These are phyloP conservation scores for Serendipita sp. DNA, from an alignment of 768 basidiomycete genomes.

Conservation along the genomic window DNA sequence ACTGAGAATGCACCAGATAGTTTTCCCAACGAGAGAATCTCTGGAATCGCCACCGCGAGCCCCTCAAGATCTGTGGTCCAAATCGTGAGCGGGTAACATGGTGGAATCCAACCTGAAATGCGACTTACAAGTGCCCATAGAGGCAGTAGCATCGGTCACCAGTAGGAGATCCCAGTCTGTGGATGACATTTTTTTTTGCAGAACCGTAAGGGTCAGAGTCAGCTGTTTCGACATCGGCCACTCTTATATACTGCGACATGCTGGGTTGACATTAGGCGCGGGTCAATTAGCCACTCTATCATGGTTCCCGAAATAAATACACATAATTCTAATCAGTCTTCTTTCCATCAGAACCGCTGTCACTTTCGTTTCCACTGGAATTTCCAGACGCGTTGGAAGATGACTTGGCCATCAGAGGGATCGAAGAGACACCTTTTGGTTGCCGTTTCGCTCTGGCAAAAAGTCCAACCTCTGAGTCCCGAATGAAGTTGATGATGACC, in stretches of 20 bases:
- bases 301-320: neutral
- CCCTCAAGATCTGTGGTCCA: constrained; percentile 15
- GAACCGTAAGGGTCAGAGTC: neutral
- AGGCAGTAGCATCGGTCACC: constrained; percentile 16
- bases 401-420: neutral
- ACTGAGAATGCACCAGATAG: constrained; percentile 47
- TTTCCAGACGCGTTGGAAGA: neutral
- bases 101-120: neutral
- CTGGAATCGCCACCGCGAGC: constrained; percentile 15
- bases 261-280: neutral
- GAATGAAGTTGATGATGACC: constrained; percentile 87
- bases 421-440: constrained; percentile 19
- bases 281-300: neutral
- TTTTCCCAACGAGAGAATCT: constrained; percentile 17
- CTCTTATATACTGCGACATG: neutral
- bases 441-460: constrained; percentile 75
- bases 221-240: neutral
- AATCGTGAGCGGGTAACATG: neutral
- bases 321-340: neutral
- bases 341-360: constrained; percentile 1
- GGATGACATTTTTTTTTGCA: neutral
- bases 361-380: neutral
- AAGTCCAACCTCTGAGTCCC: constrained; percentile 75
- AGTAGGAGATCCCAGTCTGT: constrained; percentile 15
- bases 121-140: constrained; percentile 17